Evolutionary conservation across 345 rosid species (phyloP).

Genomic region (Brassica nigra): DNA sequence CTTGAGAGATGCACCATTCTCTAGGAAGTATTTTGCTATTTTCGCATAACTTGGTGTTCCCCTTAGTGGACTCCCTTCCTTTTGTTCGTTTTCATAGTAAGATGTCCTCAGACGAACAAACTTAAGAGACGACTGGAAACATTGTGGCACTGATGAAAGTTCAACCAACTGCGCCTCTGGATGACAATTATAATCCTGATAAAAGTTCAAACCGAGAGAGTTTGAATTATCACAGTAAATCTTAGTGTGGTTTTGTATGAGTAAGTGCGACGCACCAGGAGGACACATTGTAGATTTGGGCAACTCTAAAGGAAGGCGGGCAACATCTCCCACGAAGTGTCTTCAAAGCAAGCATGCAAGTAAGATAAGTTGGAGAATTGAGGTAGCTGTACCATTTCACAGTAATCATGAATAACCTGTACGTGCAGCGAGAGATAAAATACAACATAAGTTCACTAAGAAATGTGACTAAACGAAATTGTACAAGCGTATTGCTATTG

Average conservation of each 20-base stretch:
- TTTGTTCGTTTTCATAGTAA: too few relatives aligned
- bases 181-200: too few relatives aligned
- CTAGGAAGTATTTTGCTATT: too few relatives aligned
- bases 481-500: not conserved
- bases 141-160: too few relatives aligned
- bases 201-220: too few relatives aligned
- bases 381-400: slow-evolving; percentile 18
- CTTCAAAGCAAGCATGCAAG: slow-evolving; percentile 18
- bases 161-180: too few relatives aligned
- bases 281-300: slow-evolving; percentile 22
- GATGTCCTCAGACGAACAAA: too few relatives aligned
- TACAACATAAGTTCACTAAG: not conserved
- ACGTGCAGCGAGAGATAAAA: not conserved
- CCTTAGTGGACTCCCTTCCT: too few relatives aligned
- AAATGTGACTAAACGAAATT: not conserved
- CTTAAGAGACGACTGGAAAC: too few relatives aligned
- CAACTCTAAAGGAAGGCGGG: slow-evolving; percentile 30
- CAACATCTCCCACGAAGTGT: slow-evolving; percentile 22
- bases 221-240: not conserved
- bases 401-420: slow-evolving; percentile 32
- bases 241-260: not conserved
- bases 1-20: too few relatives aligned
- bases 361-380: slow-evolving; percentile 25
- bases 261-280: slow-evolving; percentile 10
- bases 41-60: too few relatives aligned